phyloP scores from a whole-genome alignment of 2,329 filamentous ascomycete species.

The Paraphaeosphaeria minitans region DNA sequence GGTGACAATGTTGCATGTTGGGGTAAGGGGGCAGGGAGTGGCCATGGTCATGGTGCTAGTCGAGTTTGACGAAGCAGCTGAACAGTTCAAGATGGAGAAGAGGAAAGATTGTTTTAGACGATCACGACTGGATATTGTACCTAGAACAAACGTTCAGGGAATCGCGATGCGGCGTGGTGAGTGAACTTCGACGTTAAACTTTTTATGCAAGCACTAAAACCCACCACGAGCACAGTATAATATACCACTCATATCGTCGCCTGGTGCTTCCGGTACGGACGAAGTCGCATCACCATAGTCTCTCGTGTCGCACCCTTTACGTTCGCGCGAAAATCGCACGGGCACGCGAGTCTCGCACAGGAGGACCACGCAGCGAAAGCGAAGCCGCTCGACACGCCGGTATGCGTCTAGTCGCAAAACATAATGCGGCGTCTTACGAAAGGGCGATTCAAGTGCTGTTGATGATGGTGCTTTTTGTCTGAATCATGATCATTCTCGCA shows the following conservation, averaged over 20 bases:
- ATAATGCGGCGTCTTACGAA: too few relatives aligned
- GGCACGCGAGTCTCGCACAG: background rate
- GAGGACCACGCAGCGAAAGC: background rate
- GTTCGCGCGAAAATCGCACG: background rate
- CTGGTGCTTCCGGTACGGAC: background rate
- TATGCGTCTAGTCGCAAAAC: too few relatives aligned
- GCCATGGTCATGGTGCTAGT: background rate
- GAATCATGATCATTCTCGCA: too few relatives aligned
- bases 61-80: background rate
- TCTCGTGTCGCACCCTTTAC: background rate
- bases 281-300: background rate
- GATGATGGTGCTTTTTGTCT: too few relatives aligned
- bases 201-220: background rate
- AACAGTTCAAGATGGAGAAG: background rate
- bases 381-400: background rate
- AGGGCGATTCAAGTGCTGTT: too few relatives aligned
- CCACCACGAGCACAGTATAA: background rate
- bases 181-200: background rate
- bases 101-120: background rate
- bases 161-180: background rate
- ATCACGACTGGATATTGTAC: background rate
- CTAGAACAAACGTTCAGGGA: too few relatives aligned
- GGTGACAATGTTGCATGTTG: constrained; percentile 47
- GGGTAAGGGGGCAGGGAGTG: background rate
- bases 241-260: background rate